Evolutionary conservation across 306 rosid species (phyloP), one percentile per base, ranked within the genome.

Genomic region (Pyrus communis): DNA sequence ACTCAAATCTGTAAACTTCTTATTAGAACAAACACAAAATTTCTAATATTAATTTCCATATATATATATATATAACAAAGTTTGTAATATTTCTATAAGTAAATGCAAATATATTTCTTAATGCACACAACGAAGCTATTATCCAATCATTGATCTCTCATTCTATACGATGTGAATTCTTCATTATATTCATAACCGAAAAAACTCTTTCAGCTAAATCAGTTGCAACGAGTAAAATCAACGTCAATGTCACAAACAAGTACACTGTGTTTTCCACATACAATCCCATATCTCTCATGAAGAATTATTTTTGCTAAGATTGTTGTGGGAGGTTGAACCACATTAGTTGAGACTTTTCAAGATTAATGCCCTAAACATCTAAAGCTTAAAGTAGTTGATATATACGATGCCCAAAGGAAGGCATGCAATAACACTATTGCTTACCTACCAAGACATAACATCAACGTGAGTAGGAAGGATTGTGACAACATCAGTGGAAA

Each of bases 381-480:
- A 63, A 67, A 67, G 58, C 70, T 58, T 40, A 38, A 12, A 33
- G 25, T 13, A 30, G 65, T 30, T 63, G 35, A 61, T 15, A 49
- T 15, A 4, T 15, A 49, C 17, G 55, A 49, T 49, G 55, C 55
- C 55, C 21, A 49, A 49, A 49, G 17, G 55, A 49, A 49, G 55
- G 55, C 9, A 17, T 49, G 55, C 55, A 49, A 7, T 49, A 17
- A 15, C 18, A 76, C 85, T 65, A 67, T 73, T 67, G 75, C 84
- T 77, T 54, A 86, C 92, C 91, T 25, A 86, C 87, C 86, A 64
- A 21, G 49, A 68, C 43, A 74, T 65, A 82, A 38, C 42, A 38
- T 38, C 2, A 38, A 15, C 21, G 35, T 22, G 66, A 11, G 62
- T 55, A 80, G 76, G 28, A 35, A 6, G 2, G 40, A 66, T 5